Percentiles rank a stretch among this genome's conserved stretches.
Conservation (phyloP, 1,284 basidiomycete genomes). For the Cryptococcus sp. region DNA sequence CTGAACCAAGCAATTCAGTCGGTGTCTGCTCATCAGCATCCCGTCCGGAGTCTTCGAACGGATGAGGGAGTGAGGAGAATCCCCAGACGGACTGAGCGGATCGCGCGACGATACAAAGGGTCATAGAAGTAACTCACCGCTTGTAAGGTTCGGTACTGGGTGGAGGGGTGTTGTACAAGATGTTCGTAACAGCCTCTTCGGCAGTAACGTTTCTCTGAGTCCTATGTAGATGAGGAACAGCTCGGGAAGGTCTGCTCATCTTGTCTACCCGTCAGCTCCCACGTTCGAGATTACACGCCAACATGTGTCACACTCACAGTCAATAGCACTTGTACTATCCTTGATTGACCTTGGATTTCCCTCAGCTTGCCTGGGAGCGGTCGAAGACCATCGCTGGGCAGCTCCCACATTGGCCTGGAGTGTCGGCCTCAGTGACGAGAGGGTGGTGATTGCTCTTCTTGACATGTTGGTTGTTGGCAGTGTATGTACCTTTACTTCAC, state of each 20-base stretch:
- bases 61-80: neutral
- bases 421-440: neutral
- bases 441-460: conserved; percentile 12
- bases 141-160: conserved; percentile 90
- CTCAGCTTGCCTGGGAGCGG: conserved; percentile 16
- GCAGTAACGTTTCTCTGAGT: conserved; percentile 55
- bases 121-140: conserved; percentile 75
- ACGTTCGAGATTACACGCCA: neutral
- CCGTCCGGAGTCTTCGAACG: neutral
- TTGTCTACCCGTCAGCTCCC: conserved; percentile 35
- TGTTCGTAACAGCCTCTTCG: conserved; percentile 92
- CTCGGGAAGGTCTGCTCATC: conserved; percentile 35
- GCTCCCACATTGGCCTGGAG: conserved; percentile 5
- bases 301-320: conserved; percentile 66
- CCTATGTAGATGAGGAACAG: conserved; percentile 39
- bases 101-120: too few relatives aligned
- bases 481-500: too few relatives aligned
- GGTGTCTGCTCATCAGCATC: conserved; percentile 59
- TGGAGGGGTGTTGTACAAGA: conserved; percentile 92
- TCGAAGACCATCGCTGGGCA: conserved; percentile 15
- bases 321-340: conserved; percentile 88
- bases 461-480: conserved; percentile 15
- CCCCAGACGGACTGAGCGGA: too few relatives aligned
- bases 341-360: conserved; percentile 57
- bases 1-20: conserved; percentile 97